These are phyloP conservation scores for Bipolaris cookei DNA, from an alignment of 2,329 filamentous ascomycete genomes.

Conservation along the genomic window DNA sequence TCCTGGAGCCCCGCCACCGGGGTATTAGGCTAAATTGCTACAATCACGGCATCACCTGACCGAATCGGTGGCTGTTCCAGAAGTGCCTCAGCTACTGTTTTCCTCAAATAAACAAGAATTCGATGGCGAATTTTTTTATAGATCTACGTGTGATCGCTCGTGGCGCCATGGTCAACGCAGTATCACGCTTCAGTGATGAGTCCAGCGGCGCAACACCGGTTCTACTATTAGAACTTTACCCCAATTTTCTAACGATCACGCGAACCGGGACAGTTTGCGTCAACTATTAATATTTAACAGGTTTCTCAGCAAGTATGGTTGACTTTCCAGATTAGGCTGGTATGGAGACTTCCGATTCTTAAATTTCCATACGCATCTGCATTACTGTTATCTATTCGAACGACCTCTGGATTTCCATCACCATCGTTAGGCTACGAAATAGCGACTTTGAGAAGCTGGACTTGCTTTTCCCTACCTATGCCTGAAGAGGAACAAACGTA, in stretches of 20 bases:
- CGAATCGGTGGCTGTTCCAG: constrained; percentile 10
- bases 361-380: background rate
- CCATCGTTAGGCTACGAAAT: background rate
- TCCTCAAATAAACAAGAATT: background rate
- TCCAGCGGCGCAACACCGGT: background rate
- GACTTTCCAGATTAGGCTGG: background rate
- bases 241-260: background rate
- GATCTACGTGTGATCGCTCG: background rate
- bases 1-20: constrained; percentile 13
- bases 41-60: constrained; percentile 15
- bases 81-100: background rate
- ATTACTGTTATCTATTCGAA: background rate
- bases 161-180: background rate
- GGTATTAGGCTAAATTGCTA: constrained; percentile 21
- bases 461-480: background rate
- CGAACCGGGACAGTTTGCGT: background rate
- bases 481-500: background rate
- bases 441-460: background rate
- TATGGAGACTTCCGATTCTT: too few species aligned
- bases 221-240: background rate
- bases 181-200: background rate
- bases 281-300: background rate
- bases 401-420: background rate
- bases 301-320: background rate
- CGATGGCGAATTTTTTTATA: constrained; percentile 1